Evolutionary conservation across 768 basidiomycete species (phyloP).

Genomic region (Hericium erinaceus): DNA sequence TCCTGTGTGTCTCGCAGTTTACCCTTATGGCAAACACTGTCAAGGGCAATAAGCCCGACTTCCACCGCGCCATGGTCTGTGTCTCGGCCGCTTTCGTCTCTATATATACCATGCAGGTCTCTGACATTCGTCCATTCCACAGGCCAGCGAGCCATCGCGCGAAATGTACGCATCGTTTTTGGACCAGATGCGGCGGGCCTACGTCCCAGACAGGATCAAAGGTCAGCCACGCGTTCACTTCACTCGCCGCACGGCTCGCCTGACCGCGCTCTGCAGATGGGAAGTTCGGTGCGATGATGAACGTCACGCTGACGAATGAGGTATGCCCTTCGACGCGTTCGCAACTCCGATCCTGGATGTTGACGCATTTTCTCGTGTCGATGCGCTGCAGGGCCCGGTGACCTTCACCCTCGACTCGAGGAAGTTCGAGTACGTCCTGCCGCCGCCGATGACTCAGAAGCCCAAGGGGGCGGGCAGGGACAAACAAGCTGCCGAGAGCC

Average conservation of each 20-base stretch:
- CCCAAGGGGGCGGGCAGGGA: neutral
- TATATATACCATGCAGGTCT: neutral
- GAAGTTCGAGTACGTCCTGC: slow-evolving; percentile 57
- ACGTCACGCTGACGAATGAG: slow-evolving; percentile 80
- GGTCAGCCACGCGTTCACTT: slow-evolving; percentile 33
- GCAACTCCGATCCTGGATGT: neutral
- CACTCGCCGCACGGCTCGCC: neutral
- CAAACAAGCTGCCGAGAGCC: neutral
- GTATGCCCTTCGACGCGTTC: slow-evolving; percentile 29
- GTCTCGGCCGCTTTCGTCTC: neutral
- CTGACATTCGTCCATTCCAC: slow-evolving; percentile 1
- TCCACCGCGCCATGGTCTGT: slow-evolving; percentile 83
- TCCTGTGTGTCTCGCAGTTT: slow-evolving; percentile 93
- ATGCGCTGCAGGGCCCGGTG: slow-evolving; percentile 56
- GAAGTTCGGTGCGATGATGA: slow-evolving; percentile 96
- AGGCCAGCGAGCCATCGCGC: slow-evolving; percentile 63
- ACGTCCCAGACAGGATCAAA: slow-evolving; percentile 70
- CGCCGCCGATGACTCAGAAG: neutral
- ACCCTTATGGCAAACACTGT: slow-evolving; percentile 80
- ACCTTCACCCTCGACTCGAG: slow-evolving; percentile 80
- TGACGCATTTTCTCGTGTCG: neutral
- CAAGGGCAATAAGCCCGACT: slow-evolving; percentile 89
- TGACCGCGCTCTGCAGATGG: slow-evolving; percentile 49
- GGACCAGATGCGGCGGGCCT: slow-evolving; percentile 51
- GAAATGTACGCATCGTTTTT: slow-evolving; percentile 67